Conservation (phyloP, 768 basidiomycete species). For the Suillus ampliporus region DNA sequence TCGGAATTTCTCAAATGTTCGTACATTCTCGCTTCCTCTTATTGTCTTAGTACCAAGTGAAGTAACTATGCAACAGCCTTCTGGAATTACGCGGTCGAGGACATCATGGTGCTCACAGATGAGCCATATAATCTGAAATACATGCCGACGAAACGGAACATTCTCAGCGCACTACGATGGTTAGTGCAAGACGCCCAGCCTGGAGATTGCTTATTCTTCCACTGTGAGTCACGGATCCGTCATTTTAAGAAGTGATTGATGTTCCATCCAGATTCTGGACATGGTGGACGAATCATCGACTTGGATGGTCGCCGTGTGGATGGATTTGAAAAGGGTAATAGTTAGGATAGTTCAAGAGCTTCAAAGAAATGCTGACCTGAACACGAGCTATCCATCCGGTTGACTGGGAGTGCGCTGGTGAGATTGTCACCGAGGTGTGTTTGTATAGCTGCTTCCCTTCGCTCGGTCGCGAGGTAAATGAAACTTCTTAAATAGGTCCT, state of each 20-base stretch:
- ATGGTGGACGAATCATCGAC: slow-evolving; percentile 7
- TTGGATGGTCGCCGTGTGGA: slow-evolving; percentile 1
- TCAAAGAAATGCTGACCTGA: background rate
- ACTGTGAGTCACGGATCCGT: slow-evolving; percentile 42
- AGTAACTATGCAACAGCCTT: slow-evolving; percentile 24
- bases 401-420: slow-evolving; percentile 4
- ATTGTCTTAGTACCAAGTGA: background rate
- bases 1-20: slow-evolving; percentile 56
- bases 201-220: slow-evolving; percentile 73
- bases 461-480: background rate
- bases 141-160: slow-evolving; percentile 52
- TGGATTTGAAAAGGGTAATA: slow-evolving; percentile 4
- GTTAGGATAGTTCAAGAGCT: background rate
- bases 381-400: slow-evolving; percentile 6
- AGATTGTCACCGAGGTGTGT: slow-evolving; percentile 2
- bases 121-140: slow-evolving; percentile 39
- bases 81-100: slow-evolving; percentile 49
- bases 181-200: slow-evolving; percentile 64
- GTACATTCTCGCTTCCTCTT: background rate
- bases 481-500: background rate
- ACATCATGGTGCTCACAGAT: slow-evolving; percentile 58
- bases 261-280: background rate
- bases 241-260: background rate
- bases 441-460: background rate
- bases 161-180: slow-evolving; percentile 56